Base-by-base conservation (phyloP, 1,139 yeast genomes). In the Groenewaldozyma auringiensis region DNA sequence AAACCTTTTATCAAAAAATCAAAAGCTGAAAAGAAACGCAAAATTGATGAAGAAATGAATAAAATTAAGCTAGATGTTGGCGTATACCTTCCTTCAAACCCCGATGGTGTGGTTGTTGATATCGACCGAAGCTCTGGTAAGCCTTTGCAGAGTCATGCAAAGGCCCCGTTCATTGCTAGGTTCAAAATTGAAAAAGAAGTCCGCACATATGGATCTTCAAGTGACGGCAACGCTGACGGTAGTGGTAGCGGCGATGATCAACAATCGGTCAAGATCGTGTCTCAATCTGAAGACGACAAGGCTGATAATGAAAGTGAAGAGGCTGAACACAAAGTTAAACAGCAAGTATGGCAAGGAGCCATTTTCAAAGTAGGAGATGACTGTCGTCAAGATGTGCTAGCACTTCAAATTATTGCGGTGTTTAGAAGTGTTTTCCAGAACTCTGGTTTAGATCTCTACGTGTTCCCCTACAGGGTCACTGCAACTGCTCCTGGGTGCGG, bases 401-500 rank as follows among this genome's bases (percentile, higher is more conserved):
- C 96, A 0, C 70, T 94, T 50, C 99, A 94, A 63, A 72, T 94
- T 59, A 84, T 94, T 52, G 83, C 96, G 2, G 81, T 92, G 32
- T 94, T 94, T 72, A 76, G 95, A 57, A 81, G 94, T 43, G 86
- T 94, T 49, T 94, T 96, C 94, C 77, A 79, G 53, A 75, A 77
- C 53, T 80, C 87, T 11, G 97, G 97, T 1, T 71, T 94, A 50
- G 97, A 92, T 63, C 75, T 92, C 42, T 94, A 76, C 64, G 95
- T 92, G 29, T 94, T 78, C 68, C 98, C 99, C 1, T 77, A 94
- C 66, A 72, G 97, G 54, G 98, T 94, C 18, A 89, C 96, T 0
- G 98, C 99, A 1, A 92, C 99, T 4, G 96, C 96, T 1, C 97
- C 98, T 1, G 98, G 99, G 1, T 88, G 97, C 69, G 99, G 99